Conservation (phyloP, 2,329 filamentous ascomycete species). For the Cytospora leucostoma region DNA sequence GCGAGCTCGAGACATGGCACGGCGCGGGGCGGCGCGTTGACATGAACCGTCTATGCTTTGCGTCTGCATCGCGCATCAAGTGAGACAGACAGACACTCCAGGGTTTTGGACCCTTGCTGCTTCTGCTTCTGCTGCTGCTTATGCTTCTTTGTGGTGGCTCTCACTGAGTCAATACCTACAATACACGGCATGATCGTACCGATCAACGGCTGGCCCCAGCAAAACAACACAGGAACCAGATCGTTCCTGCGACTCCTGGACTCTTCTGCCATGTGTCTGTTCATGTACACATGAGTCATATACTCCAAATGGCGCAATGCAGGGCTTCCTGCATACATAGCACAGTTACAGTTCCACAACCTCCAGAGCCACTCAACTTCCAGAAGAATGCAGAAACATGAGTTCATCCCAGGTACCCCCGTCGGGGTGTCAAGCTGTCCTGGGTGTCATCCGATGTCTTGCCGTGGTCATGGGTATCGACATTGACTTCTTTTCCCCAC, state of each 20-base stretch:
- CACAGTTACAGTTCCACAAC: slow-evolving; percentile 11
- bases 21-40: slow-evolving; percentile 1
- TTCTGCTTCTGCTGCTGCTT: not conserved
- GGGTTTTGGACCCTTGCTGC: not conserved
- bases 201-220: slow-evolving; percentile 12
- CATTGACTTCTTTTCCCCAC: slow-evolving; percentile 3
- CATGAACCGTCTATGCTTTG: slow-evolving; percentile 17
- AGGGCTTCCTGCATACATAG: slow-evolving; percentile 19
- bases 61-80: slow-evolving; percentile 17
- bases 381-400: slow-evolving; percentile 3
- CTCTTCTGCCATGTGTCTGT: slow-evolving; percentile 14
- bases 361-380: slow-evolving; percentile 19
- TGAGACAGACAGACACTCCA: not conserved
- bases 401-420: slow-evolving; percentile 9
- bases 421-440: not conserved
- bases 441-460: slow-evolving; percentile 14
- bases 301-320: slow-evolving; percentile 24
- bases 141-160: too few species aligned
- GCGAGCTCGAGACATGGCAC: not conserved
- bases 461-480: slow-evolving; percentile 24
- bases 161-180: too few species aligned
- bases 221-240: slow-evolving; percentile 9
- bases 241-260: slow-evolving; percentile 13
- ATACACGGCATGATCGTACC: not conserved
- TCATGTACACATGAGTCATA: slow-evolving; percentile 21